Percentiles rank a stretch among this genome's conserved stretches.
Conservation (phyloP, 2,329 filamentous ascomycete genomes). For the Cryphonectria radicalis region DNA sequence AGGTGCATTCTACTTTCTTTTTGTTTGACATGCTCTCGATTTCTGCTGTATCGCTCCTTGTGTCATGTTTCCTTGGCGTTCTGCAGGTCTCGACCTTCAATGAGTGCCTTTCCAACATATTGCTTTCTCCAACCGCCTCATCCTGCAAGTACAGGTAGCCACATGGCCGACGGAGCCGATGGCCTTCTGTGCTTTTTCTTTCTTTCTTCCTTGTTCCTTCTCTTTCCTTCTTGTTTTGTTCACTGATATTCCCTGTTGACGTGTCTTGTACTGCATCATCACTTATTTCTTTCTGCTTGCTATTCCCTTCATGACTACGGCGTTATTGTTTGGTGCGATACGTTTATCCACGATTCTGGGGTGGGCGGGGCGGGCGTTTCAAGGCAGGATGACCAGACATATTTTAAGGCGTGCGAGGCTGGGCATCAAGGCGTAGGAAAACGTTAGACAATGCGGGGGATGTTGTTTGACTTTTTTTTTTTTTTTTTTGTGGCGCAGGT, state of each 20-base stretch:
- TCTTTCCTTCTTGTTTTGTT: background rate
- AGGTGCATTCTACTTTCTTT: background rate
- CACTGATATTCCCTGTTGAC: background rate
- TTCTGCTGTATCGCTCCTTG: background rate
- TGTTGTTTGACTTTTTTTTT: background rate
- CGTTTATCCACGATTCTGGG: background rate
- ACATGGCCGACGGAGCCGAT: background rate
- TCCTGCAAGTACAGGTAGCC: background rate
- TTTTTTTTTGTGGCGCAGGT: background rate
- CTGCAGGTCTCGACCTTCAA: background rate
- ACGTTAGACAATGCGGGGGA: background rate
- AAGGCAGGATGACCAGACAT: background rate
- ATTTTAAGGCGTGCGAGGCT: background rate
- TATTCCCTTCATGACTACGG: background rate
- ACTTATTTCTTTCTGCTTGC: no score
- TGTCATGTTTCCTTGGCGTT: background rate
- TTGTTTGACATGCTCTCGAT: background rate
- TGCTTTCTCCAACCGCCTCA: background rate
- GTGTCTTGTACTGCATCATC: no score
- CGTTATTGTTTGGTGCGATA: background rate
- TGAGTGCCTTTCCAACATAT: background rate
- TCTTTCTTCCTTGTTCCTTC: background rate
- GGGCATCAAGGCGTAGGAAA: background rate
- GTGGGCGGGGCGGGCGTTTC: background rate
- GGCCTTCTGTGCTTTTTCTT: background rate